A percentile compares a stretch with the other conserved stretches of the same genome.
Conservation (phyloP, 1,284 basidiomycete species). For the Heliocybe sulcata region DNA sequence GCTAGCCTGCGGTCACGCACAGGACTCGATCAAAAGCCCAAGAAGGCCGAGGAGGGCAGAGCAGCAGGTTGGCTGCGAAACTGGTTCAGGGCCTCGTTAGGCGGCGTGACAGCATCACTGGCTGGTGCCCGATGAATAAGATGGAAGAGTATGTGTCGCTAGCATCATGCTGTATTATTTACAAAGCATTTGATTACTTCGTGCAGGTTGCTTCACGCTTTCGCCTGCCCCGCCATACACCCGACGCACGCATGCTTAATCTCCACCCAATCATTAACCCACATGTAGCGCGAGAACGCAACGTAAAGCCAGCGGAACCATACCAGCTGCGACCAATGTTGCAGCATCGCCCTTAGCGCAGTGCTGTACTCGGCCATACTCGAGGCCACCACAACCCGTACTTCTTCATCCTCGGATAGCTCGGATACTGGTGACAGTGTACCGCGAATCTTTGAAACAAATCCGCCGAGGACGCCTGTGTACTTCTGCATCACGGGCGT, state of each 20-base stretch:
- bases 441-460: conserved; percentile 39
- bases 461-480: conserved; percentile 38
- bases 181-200: too few relatives aligned
- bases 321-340: conserved; percentile 72
- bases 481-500: conserved; percentile 58
- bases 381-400: conserved; percentile 39
- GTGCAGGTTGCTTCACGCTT: too few relatives aligned
- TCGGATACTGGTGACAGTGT: conserved; percentile 15
- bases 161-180: too few relatives aligned
- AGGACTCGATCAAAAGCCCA: not conserved
- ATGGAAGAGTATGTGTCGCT: not conserved
- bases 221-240: not conserved
- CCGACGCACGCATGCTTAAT: conserved; percentile 9
- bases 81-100: conserved; percentile 4
- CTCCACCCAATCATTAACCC: conserved; percentile 73
- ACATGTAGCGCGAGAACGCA: conserved; percentile 84
- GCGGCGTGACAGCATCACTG: not conserved
- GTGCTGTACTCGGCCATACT: conserved; percentile 46
- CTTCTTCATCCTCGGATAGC: not conserved
- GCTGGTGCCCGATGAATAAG: not conserved
- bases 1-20: conserved; percentile 3
- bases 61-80: conserved; percentile 10
- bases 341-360: conserved; percentile 65
- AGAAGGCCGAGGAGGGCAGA: conserved; percentile 8
- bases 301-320: conserved; percentile 93